Base-by-base conservation (phyloP, 441 rosid species). In the Kokia cookei region DNA sequence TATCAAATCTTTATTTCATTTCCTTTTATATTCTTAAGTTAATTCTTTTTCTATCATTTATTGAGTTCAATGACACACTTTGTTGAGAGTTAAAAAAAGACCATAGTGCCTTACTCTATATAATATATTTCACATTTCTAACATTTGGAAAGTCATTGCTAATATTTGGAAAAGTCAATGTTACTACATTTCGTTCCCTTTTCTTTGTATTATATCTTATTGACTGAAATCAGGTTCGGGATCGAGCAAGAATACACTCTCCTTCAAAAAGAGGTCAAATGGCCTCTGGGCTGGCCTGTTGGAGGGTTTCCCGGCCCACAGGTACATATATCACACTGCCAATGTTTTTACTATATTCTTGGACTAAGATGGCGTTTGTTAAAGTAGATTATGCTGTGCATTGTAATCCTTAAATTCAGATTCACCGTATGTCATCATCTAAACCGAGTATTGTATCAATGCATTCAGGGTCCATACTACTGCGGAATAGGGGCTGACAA, bases 231-330 rank as follows among this genome's bases (percentile, higher is more conserved):
- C 27, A 88, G 94, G 94, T 91, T 81, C 61, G 94, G 94, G n/a
- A 91, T 91, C 65, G 97, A 91, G 75, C 94, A 91, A 69, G 97
- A 88, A 69, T 91, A 88, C 82, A 90, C 94, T 13, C 86, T 91
- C 6, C 88, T 92, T 32, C 91, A 89, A 59, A 90, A 86, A 82
- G 88, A 86, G 0, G 69, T 77, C 0, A 77, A 80, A 1, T 92
- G 97, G 95, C 93, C 97, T 0, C 58, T 90, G 5, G 95, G 95
- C 5, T 92, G 95, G 97, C 97, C 95, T 0, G 65, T 77, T n/a
- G 93, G 93, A 0, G 97, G 97, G 29, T 90, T 29, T 32, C 97
- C 96, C 0, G 93, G 91, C 0, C 93, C 97, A 12, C 90, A 84
- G 87, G 88, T 90, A 70, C 48, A 17, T 10, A 1, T 17, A 11